These are phyloP conservation scores for Hypoxylon sp. DNA, from an alignment of 2,329 filamentous ascomycete genomes.

Conservation along the genomic window DNA sequence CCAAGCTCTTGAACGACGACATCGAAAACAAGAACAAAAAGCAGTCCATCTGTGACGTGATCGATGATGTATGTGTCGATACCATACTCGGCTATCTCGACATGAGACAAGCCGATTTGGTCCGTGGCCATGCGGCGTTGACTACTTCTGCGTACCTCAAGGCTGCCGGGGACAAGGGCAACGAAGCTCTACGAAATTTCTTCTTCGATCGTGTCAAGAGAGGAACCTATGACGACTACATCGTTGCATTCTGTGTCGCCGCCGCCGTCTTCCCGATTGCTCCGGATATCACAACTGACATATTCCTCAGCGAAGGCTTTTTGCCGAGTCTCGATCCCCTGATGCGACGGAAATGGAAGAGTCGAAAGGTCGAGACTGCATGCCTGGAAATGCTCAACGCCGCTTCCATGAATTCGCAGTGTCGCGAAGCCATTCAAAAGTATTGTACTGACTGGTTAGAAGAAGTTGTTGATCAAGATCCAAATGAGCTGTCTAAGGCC, in stretches of 20 bases:
- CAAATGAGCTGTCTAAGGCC: constrained; percentile 67
- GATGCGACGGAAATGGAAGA: constrained; percentile 86
- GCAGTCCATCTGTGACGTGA: constrained; percentile 70
- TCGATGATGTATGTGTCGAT: constrained; percentile 83
- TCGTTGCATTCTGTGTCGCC: constrained; percentile 94
- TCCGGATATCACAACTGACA: constrained; percentile 78
- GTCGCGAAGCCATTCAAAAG: constrained; percentile 86
- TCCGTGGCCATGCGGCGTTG: constrained; percentile 86
- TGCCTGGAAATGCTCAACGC: constrained; percentile 92
- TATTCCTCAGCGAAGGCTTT: constrained; percentile 93
- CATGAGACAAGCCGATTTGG: constrained; percentile 79
- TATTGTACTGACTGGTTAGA: constrained; percentile 91
- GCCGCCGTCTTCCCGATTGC: constrained; percentile 89
- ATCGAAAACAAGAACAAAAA: constrained; percentile 60
- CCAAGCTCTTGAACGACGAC: constrained; percentile 72
- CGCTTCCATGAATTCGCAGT: constrained; percentile 87
- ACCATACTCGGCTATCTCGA: constrained; percentile 90
- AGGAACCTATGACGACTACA: constrained; percentile 88
- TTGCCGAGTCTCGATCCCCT: constrained; percentile 81
- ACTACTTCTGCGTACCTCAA: constrained; percentile 88
- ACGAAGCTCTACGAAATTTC: constrained; percentile 79
- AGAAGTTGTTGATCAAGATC: constrained; percentile 82
- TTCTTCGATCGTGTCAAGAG: constrained; percentile 80
- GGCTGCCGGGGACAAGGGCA: constrained; percentile 78
- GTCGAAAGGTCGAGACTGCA: constrained; percentile 86